These are phyloP conservation scores for Solanum paucissectum DNA, from an alignment of 257 asterid species.

Conservation along the genomic window DNA sequence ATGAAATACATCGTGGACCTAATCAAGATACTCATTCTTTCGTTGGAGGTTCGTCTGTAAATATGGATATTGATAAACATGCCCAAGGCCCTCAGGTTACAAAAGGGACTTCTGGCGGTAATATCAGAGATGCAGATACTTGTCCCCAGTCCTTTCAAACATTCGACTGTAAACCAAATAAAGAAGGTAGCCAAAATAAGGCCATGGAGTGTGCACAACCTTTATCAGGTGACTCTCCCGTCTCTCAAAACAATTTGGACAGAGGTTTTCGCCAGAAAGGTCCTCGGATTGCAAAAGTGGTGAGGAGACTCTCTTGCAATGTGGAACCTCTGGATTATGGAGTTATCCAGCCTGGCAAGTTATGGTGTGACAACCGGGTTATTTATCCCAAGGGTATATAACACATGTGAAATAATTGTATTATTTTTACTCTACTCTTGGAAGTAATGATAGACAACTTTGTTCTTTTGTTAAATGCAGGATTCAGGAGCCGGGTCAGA, in stretches of 20 bases:
- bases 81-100: constrained; percentile 4
- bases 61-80: constrained; percentile 13
- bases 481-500: constrained; percentile 82
- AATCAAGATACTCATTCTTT: constrained; percentile 11
- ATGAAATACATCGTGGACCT: constrained; percentile 15
- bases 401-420: background rate
- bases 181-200: constrained; percentile 20
- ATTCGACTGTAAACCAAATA: constrained; percentile 19
- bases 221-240: constrained; percentile 30
- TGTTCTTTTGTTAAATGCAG: constrained; percentile 40
- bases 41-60: background rate
- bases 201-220: constrained; percentile 28
- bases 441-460: constrained; percentile 4
- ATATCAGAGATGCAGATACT: constrained; percentile 17
- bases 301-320: constrained; percentile 79
- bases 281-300: constrained; percentile 95
- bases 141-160: constrained; percentile 18
- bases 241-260: constrained; percentile 50
- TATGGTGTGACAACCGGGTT: constrained; percentile 84
- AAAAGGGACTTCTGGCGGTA: constrained; percentile 18
- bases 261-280: constrained; percentile 81
- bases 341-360: constrained; percentile 42
- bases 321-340: constrained; percentile 72
- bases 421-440: background rate
- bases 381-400: constrained; percentile 84